Base-by-base conservation (phyloP, 352 stramenopile species). In the Pythium coloratum region DNA sequence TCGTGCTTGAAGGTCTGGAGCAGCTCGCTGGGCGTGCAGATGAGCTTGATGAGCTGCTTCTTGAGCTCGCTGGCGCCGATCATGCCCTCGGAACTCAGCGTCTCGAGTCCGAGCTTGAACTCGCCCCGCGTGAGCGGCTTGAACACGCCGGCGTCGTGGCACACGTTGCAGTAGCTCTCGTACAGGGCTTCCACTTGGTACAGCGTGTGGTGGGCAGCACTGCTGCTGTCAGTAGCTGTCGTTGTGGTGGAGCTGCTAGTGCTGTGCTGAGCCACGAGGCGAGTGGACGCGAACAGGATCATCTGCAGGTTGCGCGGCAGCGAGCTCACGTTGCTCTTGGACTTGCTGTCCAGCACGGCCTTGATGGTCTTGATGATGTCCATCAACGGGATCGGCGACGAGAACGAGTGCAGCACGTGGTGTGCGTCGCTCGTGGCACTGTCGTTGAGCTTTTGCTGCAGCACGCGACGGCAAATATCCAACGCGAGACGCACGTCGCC, bases 321-420 rank as follows among this genome's bases (percentile, higher is more conserved):
- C 28, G 83, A 84, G 28, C 82, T 71, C 8, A 93, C 76, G 54
- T 81, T 74, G 49, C 71, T 67, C 20, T 80, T 74, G 55, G 75
- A 86, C 60, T 88, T 90, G 50, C 77, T 84, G 56, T 93, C 86
- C 28, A 95, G 50, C 1, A 80, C 78, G 20, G 75, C 73, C 67
- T 95, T 95, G 71, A 93, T 82, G 18, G 82, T 77, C 46, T 78
- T 76, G 20, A 93, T 67, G 72, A 91, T 91, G 42, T 95, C 86
- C 13, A 76, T 89, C 46, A 95, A 67, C 14, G 80, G 75, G 59
- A 93, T 73, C 6, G 81, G 80, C 69, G 38, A 59, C 53, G 20
- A 40, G 42, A 49, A 49, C 42, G 42, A 49, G 16, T 49, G 42
- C 42, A 38, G 12, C 50, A 67, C 28, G 55, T 30, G 33, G 7